phyloP scores from a whole-genome alignment of 345 rosid genomes.

The Moringa oleifera region DNA sequence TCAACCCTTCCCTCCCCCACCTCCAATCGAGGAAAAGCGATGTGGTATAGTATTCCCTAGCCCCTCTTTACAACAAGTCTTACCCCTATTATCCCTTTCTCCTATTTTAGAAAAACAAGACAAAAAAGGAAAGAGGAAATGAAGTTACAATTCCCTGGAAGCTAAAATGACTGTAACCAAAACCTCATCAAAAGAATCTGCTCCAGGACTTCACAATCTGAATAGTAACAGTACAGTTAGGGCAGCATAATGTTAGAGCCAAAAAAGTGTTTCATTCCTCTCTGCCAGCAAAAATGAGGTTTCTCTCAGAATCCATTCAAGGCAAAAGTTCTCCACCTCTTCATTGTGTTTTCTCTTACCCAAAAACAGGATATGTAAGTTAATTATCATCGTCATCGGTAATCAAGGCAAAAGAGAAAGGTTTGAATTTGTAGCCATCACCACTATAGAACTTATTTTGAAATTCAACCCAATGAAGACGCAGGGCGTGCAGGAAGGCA shows the following conservation, averaged over 20 bases:
- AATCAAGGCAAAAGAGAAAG: constrained; percentile 69
- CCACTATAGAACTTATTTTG: constrained; percentile 89
- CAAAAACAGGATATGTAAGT: constrained; percentile 3
- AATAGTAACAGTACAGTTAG: no score
- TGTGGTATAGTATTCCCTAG: constrained; percentile 14
- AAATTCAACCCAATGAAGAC: constrained; percentile 98
- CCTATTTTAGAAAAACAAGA: not conserved
- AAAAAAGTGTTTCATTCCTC: constrained; percentile 7
- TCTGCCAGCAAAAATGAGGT: constrained; percentile 13
- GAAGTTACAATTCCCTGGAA: not conserved
- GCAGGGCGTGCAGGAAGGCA: constrained; percentile 92
- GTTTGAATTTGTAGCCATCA: constrained; percentile 92
- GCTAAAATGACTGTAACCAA: constrained; percentile 2
- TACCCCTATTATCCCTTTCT: not conserved
- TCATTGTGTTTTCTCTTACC: not conserved
- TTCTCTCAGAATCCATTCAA: constrained; percentile 6
- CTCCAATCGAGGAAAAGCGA: constrained; percentile 9
- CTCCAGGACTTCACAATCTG: constrained; percentile 20
- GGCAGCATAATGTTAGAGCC: constrained; percentile 5
- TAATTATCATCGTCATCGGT: constrained; percentile 59
- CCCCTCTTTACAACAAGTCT: constrained; percentile 29
- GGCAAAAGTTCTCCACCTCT: constrained; percentile 9
- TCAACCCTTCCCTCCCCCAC: not conserved
- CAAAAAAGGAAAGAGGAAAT: not conserved
- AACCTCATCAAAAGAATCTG: constrained; percentile 18